A percentile compares a stretch with the other conserved stretches of the same genome.
Evolutionary conservation across 305 asterid genomes (phyloP).

Genomic region (Solanum hybrid): DNA sequence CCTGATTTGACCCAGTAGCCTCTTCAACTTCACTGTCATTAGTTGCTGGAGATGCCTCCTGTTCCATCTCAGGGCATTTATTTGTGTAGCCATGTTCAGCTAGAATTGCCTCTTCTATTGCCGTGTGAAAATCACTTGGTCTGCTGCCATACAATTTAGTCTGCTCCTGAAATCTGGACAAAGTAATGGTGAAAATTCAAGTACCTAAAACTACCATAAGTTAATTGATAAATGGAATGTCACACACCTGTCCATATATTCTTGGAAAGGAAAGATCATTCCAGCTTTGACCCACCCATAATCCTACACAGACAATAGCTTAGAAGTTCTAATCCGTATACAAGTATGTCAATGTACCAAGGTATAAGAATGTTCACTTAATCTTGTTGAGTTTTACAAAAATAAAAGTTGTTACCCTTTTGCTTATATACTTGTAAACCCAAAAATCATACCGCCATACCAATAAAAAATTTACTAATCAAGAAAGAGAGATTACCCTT

Average conservation of each 20-base stretch:
- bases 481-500: conserved; percentile 44
- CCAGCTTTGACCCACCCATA: conserved; percentile 95
- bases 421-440: neutral
- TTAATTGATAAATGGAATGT: neutral
- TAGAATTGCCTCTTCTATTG: conserved; percentile 80
- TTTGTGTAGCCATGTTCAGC: conserved; percentile 46
- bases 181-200: conserved; percentile 10
- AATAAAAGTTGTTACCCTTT: neutral
- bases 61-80: conserved; percentile 25
- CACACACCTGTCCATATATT: conserved; percentile 68
- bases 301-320: conserved; percentile 42
- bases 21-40: conserved; percentile 43
- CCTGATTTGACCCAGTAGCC: conserved; percentile 73
- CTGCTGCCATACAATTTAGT: conserved; percentile 87
- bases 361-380: neutral
- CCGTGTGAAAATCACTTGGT: conserved; percentile 58
- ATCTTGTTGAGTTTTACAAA: neutral
- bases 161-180: conserved; percentile 81
- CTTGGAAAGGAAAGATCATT: conserved; percentile 79
- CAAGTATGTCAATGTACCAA: neutral
- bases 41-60: conserved; percentile 26
- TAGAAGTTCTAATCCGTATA: conserved; percentile 2
- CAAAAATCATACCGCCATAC: neutral
- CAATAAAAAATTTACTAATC: neutral
- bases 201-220: neutral